Base-by-base conservation (phyloP, 257 asterid genomes). In the Vinca minor region DNA sequence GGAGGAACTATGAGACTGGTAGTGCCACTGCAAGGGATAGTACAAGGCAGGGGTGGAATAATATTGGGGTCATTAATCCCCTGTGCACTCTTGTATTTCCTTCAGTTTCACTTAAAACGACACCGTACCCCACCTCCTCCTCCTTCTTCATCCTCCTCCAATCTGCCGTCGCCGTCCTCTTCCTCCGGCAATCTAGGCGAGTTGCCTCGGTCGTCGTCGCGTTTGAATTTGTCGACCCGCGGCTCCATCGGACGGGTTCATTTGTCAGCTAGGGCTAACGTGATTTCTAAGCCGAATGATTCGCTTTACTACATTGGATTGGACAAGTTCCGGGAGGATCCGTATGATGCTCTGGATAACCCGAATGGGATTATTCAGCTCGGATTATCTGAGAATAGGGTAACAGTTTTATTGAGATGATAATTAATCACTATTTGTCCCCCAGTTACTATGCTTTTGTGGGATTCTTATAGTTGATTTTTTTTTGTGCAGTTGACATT, bases 51-150 rank as follows among this genome's bases (percentile, higher is more conserved):
- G 77, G 95, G 95, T 4, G 96, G 98, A 13, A 64, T 92, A 14
- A 74, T 92, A 66, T 82, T 92, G 44, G 98, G 98, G 23, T 87
- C 98, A 14, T 74, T 92, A 29, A 92, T 92, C 64, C 98, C 98
- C 4, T 92, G 98, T 70, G 88, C 96, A 4, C 64, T 88, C 26
- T 84, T 81, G 75, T 92, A 92, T 71, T 92, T 92, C 75, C 87
- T 92, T 17, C 96, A 89, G 49, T 84, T 86, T 46, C 81, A 92
- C 85, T 82, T 77, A 15, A 92, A 89, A 80, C 87, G 96, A 29
- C 82, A 72, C 81, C 98, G 98, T 67, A n/a, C n/a, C n/a, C n/a
- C n/a, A n/a, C n/a, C n/a, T n/a, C 69, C 95, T n/a, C n/a, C n/a
- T n/a, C n/a, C n/a, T n/a, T n/a, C n/a, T 8, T 66, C 86, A 4